phyloP scores from a whole-genome alignment of 176 grass and related monocot genomes.

The Cenchrus fungigraminus region DNA sequence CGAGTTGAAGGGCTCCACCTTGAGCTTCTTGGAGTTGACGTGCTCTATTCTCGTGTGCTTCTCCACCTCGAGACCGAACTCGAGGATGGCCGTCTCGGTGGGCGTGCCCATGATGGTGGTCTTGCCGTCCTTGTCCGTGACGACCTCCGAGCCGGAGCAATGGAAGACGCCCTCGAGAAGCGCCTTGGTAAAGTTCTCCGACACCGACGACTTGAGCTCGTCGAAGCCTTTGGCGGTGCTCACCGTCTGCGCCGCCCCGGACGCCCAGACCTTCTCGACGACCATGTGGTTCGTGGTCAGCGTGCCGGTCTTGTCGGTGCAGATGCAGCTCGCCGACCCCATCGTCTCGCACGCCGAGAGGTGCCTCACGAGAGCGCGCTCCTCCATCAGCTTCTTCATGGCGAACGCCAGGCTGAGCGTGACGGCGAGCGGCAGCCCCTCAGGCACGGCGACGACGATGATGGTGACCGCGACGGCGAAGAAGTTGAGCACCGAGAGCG shows the following conservation, averaged over 20 bases:
- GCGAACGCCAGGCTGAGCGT: constrained; percentile 96
- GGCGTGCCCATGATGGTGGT: constrained; percentile 81
- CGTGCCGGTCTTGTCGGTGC: constrained; percentile 94
- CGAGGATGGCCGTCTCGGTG: constrained; percentile 85
- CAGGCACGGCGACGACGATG: constrained; percentile 90
- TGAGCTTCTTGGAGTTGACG: constrained; percentile 54
- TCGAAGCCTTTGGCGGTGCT: constrained; percentile 51
- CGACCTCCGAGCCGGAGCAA: constrained; percentile 83
- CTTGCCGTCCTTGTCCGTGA: constrained; percentile 70
- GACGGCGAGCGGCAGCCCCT: constrained; percentile 90
- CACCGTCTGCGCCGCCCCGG: constrained; percentile 57
- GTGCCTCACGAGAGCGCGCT: constrained; percentile 89
- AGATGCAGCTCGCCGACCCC: constrained; percentile 97
- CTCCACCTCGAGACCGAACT: constrained; percentile 89
- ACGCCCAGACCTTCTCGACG: constrained; percentile 86
- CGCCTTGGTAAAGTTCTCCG: constrained; percentile 57
- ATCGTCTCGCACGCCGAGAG: constrained; percentile 97
- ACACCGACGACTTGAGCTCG: constrained; percentile 48
- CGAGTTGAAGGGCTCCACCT: constrained; percentile 94
- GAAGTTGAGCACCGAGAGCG: constrained; percentile 78
- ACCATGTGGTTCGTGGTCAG: constrained; percentile 98
- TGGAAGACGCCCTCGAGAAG: constrained; percentile 80
- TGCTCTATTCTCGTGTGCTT: constrained; percentile 36
- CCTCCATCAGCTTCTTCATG: constrained; percentile 95
- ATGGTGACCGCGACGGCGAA: constrained; percentile 92